Base-by-base conservation (phyloP, 2,329 filamentous ascomycete species). In the Ramularia endophylla region DNA sequence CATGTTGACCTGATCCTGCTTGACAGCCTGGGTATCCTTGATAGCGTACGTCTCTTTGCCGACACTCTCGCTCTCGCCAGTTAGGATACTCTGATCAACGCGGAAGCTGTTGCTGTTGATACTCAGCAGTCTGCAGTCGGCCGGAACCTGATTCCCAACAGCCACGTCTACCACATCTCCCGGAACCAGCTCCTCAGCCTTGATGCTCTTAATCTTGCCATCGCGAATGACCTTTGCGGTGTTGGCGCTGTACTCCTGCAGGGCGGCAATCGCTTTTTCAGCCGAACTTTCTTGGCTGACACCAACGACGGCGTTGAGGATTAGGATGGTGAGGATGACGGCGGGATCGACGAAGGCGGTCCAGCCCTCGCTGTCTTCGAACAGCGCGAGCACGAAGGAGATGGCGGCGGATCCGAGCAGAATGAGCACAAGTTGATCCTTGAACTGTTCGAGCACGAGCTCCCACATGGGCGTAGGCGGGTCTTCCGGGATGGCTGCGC, bases 171-270 rank as follows among this genome's bases (percentile, higher is more conserved):
- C 75, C 44, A 98, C 80, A 63, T 98, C 92, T 58, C 92, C 92
- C 9, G 94, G 92, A 17, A 98, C 92, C 54, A 98, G 70, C 52
- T 97, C 88, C 59, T 98, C 92, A n/a, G 92, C 92, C 73, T 92
- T 94, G 69, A 98, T 71, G 53, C 85, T 80, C 51, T 81, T 79
- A 48, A 90, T 72, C 55, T 83, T 78, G 37, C 90, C 88, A 69
- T 90, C 82, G 58, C 92, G 85, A 44, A 95, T 66, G 39, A 94
- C 90, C 63, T 90, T 98, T 55, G 92, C 90, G 67, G 95, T 87
- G 67, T 97, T 98, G 60, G 92, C 92, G 20, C 90, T 97, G 71
- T 98, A 98, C 77, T 98, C 90, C 69, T 98, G 92, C 43, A 98
- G 78, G 32, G 92, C 92, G 18, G 92, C 89, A 63, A 98, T 98